phyloP scores from a whole-genome alignment of 345 rosid species.

The Capsella bursapastoris region DNA sequence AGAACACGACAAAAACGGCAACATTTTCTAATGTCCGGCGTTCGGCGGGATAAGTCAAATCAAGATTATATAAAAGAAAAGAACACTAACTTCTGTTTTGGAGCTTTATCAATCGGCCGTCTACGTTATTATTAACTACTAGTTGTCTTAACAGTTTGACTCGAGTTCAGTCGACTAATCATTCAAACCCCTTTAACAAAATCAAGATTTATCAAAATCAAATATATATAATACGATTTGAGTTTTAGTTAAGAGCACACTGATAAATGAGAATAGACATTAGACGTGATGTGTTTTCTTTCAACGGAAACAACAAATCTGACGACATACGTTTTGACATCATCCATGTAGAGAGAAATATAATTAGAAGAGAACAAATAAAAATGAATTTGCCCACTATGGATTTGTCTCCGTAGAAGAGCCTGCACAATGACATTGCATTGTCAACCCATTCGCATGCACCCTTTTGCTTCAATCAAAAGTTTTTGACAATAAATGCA shows the following conservation, averaged over 20 bases:
- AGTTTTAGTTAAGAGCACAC: background rate
- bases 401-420: background rate
- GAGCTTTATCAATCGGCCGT: background rate
- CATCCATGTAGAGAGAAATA: too few species aligned
- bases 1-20: constrained; percentile 9
- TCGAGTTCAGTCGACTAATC: background rate
- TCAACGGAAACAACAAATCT: too few species aligned
- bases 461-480: background rate
- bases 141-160: background rate
- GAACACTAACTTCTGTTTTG: background rate
- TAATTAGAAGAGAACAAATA: background rate
- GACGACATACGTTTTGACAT: too few species aligned
- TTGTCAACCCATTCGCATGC: background rate
- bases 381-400: background rate
- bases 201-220: too few species aligned
- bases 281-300: too few species aligned
- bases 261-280: background rate
- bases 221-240: background rate
- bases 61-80: background rate
- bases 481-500: background rate
- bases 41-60: constrained; percentile 24
- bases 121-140: constrained; percentile 16
- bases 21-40: constrained; percentile 29
- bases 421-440: background rate
- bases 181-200: background rate